Percentiles rank a stretch among this genome's conserved stretches.
Conservation (phyloP, 129 eudicot genomes). For the Smallanthus sonchifolius region DNA sequence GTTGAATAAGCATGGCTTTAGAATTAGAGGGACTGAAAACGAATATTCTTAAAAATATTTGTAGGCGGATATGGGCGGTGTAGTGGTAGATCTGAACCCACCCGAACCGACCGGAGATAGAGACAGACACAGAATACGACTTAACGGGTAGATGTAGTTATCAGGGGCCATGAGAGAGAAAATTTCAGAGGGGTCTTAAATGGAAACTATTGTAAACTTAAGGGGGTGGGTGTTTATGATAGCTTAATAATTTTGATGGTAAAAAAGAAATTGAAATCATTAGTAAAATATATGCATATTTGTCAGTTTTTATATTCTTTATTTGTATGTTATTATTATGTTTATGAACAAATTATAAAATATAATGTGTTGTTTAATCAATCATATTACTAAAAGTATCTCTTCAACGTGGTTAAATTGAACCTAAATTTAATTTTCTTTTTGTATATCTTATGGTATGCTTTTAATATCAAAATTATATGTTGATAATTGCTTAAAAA, state of each 20-base stretch:
- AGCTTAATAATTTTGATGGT: neutral
- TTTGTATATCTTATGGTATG: no score
- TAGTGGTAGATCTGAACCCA: neutral
- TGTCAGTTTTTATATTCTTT: no score
- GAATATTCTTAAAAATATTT: neutral
- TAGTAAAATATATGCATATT: no score
- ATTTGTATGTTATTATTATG: no score
- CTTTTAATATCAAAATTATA: no score
- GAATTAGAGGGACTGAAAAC: neutral
- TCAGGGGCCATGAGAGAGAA: neutral
- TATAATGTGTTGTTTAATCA: no score
- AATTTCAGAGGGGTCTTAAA: neutral
- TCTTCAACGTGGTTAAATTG: no score
- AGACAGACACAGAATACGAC: constrained; percentile 1
- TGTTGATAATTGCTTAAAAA: no score
- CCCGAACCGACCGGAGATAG: neutral
- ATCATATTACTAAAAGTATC: no score
- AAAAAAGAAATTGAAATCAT: no score
- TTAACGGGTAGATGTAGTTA: neutral
- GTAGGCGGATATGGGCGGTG: constrained; percentile 15
- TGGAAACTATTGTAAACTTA: neutral
- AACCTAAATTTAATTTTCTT: no score
- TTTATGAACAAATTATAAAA: no score
- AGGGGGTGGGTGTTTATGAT: neutral
- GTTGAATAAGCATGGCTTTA: neutral